These are phyloP conservation scores for Trebouxia sp. DNA, from an alignment of 139 green algal genomes.

Conservation along the genomic window DNA sequence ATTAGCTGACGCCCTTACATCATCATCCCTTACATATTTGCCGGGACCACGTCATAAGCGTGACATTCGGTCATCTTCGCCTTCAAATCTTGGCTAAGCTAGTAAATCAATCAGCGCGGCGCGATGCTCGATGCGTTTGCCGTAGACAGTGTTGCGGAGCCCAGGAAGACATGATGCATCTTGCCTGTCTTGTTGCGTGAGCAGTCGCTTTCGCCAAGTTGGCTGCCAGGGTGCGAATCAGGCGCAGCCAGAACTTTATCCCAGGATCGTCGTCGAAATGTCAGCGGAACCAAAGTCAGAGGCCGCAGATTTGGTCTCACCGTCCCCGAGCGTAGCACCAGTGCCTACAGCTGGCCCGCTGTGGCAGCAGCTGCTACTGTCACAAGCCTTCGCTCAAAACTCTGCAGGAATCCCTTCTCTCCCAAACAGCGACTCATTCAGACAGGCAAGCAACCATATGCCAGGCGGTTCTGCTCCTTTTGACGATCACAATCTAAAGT, in stretches of 20 bases:
- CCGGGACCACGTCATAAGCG: too few species aligned
- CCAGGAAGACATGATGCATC: too few species aligned
- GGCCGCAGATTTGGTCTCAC: neutral
- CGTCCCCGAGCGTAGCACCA: neutral
- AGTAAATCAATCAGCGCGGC: too few species aligned
- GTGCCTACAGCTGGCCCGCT: neutral
- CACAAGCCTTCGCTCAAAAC: conserved; percentile 12
- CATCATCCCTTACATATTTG: too few species aligned
- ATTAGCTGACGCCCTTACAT: too few species aligned
- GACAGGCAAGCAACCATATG: neutral
- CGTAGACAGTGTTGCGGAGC: too few species aligned
- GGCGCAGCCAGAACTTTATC: neutral
- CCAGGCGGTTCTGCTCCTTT: neutral
- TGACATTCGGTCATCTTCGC: too few species aligned
- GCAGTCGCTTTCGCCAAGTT: too few species aligned
- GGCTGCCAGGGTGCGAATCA: neutral
- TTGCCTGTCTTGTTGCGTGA: too few species aligned
- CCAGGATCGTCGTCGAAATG: neutral
- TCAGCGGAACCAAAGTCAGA: neutral
- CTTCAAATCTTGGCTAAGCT: too few species aligned
- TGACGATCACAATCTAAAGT: neutral
- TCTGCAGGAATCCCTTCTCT: neutral
- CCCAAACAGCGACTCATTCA: neutral
- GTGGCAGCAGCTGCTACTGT: conserved; percentile 17
- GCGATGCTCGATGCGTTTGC: too few species aligned